Base-by-base conservation (phyloP, 202 grass and related monocot species). In the Digitaria exilis region DNA sequence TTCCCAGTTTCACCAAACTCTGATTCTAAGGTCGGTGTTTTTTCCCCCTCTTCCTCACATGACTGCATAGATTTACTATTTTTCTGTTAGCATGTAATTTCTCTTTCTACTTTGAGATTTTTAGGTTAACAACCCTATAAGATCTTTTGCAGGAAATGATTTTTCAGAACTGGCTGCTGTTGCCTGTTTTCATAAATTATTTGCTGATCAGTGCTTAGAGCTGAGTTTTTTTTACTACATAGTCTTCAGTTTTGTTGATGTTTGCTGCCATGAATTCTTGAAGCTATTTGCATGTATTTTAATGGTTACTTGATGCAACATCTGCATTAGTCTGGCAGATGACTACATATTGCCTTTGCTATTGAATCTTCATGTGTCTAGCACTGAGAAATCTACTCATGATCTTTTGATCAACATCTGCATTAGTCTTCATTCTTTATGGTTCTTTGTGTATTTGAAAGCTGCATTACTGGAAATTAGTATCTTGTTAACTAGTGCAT, bases 21-120 rank as follows among this genome's bases (percentile, higher is more conserved):
- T 69, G 93, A 90, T 85, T 55, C 80, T 35, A 95, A 93, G 90
- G 93, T 96, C 13, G 79, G 83, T 79, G 35, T 21, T 77, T 65
- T 24, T 77, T 65, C 75, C 26, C 32, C 62, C 28, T 30, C 16
- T 48, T 21, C 19, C 2, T 70, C 26, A 67, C 61, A 82, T 73
- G 48, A 49, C 35, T 71, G 57, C 13, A 6, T 25, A 49, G 43
- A 32, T 45, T 65, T 85, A 42, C 73, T 11, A 5, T 25, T 61
- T 7, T 78, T 62, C 26, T 78, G 30, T 48, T 73, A 75, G 11
- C 70, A 28, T 30, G 50, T 76, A 61, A 14, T 48, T 73, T 69
- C 57, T 56, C 49, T 50, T 80, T 62, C 15, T 52, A 25, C 14
- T 18, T 21, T 69, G 26, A 75, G 15, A 71, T 50, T 30, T 41